phyloP scores from a whole-genome alignment of 805 yeast genomes.

The Ogataea philodendri region DNA sequence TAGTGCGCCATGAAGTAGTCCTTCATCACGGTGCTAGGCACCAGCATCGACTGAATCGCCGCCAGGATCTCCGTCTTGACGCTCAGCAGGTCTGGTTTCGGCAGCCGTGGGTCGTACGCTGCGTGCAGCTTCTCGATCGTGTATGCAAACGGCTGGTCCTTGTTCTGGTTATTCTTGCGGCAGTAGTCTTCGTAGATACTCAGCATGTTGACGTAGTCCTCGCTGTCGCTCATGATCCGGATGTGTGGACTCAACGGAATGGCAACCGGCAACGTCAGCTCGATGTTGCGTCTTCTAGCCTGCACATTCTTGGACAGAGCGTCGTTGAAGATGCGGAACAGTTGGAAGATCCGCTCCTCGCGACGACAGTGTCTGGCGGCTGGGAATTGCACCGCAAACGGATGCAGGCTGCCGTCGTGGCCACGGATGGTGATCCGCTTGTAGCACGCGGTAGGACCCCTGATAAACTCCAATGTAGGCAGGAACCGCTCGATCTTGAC shows the following conservation, averaged over 20 bases:
- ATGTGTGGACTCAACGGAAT: conserved; percentile 94
- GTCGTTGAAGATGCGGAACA: conserved; percentile 85
- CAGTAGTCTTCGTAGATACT: conserved; percentile 90
- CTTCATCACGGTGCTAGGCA: conserved; percentile 79
- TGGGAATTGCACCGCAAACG: conserved; percentile 96
- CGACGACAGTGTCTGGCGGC: conserved; percentile 97
- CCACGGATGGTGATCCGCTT: conserved; percentile 88
- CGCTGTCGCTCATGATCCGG: conserved; percentile 82
- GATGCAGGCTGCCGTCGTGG: conserved; percentile 86
- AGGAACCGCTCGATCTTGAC: conserved; percentile 89
- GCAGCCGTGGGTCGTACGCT: conserved; percentile 89
- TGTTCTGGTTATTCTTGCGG: conserved; percentile 62
- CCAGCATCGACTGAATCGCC: conserved; percentile 82
- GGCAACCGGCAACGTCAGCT: conserved; percentile 85
- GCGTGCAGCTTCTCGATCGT: conserved; percentile 83
- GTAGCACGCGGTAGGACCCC: conserved; percentile 89
- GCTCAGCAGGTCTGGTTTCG: conserved; percentile 87
- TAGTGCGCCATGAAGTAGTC: conserved; percentile 72
- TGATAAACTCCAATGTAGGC: conserved; percentile 81
- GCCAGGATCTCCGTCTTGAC: conserved; percentile 88
- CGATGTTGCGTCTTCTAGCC: conserved; percentile 79
- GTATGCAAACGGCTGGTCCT: conserved; percentile 89
- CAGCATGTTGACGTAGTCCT: conserved; percentile 66
- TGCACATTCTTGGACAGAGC: conserved; percentile 79
- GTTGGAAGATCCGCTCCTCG: conserved; percentile 90